Evolutionary conservation across 352 stramenopile species (phyloP).

Genomic region (Globisporangium iwayamae): DNA sequence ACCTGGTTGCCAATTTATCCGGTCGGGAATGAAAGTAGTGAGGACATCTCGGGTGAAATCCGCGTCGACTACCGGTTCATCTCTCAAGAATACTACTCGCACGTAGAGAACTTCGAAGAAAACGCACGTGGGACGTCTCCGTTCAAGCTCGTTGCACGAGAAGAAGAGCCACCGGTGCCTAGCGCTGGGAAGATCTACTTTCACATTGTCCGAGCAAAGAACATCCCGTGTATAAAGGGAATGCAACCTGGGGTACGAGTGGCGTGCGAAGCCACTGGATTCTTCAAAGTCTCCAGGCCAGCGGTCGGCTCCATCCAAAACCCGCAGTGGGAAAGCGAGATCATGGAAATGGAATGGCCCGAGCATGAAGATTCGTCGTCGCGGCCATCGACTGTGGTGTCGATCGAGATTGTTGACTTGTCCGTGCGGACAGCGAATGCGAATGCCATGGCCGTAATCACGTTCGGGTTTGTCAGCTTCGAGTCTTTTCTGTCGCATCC

Average conservation of each 20-base stretch:
- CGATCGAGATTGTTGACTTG: slow-evolving; percentile 42
- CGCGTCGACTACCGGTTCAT: slow-evolving; percentile 54
- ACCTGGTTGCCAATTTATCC: slow-evolving; percentile 42
- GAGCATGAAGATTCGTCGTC: neutral
- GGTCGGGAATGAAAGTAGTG: neutral
- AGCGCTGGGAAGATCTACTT: slow-evolving; percentile 25
- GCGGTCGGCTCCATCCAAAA: slow-evolving; percentile 31
- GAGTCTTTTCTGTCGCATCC: slow-evolving; percentile 31
- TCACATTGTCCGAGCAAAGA: slow-evolving; percentile 28
- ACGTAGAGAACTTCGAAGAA: slow-evolving; percentile 9
- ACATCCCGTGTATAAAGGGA: slow-evolving; percentile 26
- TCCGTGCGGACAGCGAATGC: slow-evolving; percentile 31
- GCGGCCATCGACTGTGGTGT: slow-evolving; percentile 3
- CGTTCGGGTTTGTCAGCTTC: slow-evolving; percentile 32
- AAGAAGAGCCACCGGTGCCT: neutral
- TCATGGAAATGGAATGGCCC: slow-evolving; percentile 28
- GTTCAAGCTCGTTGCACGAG: neutral
- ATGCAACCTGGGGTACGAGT: slow-evolving; percentile 40
- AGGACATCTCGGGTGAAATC: slow-evolving; percentile 28
- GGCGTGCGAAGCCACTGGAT: slow-evolving; percentile 3
- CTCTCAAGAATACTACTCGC: slow-evolving; percentile 26
- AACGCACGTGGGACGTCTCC: slow-evolving; percentile 1
- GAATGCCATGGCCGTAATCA: slow-evolving; percentile 30
- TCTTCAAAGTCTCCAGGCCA: slow-evolving; percentile 25
- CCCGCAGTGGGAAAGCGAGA: slow-evolving; percentile 24